A percentile compares a stretch with the other conserved stretches of the same genome.
Conservation (phyloP, 257 asterid genomes). For the Leptodermis oblonga region DNA sequence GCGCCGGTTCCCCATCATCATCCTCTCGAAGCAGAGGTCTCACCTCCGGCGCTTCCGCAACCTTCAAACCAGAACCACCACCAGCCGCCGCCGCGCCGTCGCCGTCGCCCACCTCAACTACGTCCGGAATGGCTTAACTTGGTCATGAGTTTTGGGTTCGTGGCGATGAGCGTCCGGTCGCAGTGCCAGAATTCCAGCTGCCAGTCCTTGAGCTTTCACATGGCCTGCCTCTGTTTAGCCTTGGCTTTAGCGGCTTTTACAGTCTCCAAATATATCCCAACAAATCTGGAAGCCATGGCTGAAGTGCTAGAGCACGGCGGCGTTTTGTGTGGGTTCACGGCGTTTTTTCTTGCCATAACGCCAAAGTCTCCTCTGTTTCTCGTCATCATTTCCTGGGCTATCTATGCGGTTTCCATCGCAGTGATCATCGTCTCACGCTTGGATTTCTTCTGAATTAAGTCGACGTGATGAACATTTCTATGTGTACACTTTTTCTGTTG, state of each 20-base stretch:
- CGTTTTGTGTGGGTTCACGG: conserved; percentile 4
- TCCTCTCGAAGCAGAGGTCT: no score
- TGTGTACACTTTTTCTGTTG: no score
- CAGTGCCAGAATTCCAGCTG: no score
- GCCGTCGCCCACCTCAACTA: neutral
- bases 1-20: no score
- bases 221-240: neutral
- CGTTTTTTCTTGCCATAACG: neutral
- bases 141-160: neutral
- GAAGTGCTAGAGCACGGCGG: neutral
- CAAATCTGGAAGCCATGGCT: neutral
- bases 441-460: no score
- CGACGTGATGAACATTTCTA: no score
- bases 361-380: neutral
- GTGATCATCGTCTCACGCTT: neutral
- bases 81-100: no score
- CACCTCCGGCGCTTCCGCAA: neutral
- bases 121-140: neutral
- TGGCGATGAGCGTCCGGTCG: neutral
- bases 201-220: no score
- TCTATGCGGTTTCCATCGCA: neutral
- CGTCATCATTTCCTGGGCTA: neutral
- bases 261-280: neutral
- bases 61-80: neutral
- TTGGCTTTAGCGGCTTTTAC: neutral